Evolutionary conservation across 257 asterid genomes (phyloP).

Genomic region (Osmanthus fragrans): DNA sequence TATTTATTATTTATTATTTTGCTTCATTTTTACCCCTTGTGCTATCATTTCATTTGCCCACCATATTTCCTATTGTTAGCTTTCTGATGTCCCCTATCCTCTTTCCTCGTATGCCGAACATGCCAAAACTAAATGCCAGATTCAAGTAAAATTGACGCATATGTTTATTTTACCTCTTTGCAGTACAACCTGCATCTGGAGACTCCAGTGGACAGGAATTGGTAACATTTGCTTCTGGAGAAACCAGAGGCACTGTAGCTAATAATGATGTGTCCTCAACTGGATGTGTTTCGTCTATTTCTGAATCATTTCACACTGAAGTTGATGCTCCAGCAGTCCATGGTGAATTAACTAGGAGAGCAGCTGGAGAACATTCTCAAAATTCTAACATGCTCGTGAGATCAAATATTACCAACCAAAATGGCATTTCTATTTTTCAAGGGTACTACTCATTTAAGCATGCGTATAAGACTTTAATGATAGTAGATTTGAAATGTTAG

Average conservation of each 20-base stretch:
- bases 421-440: slow-evolving; percentile 69
- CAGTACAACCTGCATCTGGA: slow-evolving; percentile 47
- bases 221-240: slow-evolving; percentile 45
- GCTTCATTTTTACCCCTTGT: neutral
- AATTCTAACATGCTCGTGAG: slow-evolving; percentile 27
- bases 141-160: neutral
- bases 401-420: slow-evolving; percentile 48
- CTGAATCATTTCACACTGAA: slow-evolving; percentile 36
- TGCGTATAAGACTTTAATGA: neutral
- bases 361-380: slow-evolving; percentile 30
- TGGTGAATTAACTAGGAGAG: slow-evolving; percentile 44
- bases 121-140: neutral
- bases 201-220: slow-evolving; percentile 58
- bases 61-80: neutral
- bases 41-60: neutral
- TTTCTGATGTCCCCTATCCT: neutral
- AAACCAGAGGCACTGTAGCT: slow-evolving; percentile 32
- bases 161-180: slow-evolving; percentile 12
- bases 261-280: slow-evolving; percentile 35
- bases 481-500: neutral
- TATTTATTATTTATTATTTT: neutral
- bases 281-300: slow-evolving; percentile 40
- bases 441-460: slow-evolving; percentile 50
- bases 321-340: slow-evolving; percentile 61
- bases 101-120: neutral